Evolutionary conservation across 2,329 filamentous ascomycete genomes (phyloP).

Genomic region (Trichophyton simii): DNA sequence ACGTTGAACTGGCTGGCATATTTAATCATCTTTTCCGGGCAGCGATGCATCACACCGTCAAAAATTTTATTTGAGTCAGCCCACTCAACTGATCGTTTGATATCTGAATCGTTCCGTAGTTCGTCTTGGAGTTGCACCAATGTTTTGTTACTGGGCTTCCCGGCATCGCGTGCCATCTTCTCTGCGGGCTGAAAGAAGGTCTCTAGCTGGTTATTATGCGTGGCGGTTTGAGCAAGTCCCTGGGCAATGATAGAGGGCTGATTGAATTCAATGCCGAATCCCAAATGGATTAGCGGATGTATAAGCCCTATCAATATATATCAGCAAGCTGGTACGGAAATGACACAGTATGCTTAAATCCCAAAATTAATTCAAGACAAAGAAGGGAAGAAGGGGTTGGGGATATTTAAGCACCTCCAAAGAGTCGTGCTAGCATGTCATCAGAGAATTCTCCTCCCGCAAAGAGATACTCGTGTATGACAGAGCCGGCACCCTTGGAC

Average conservation of each 20-base stretch:
- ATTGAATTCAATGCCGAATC: conserved; percentile 70
- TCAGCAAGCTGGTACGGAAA: neutral
- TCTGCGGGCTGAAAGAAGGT: conserved; percentile 38
- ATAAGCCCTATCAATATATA: conserved; percentile 44
- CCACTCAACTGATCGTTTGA: conserved; percentile 43
- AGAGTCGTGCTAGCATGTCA: conserved; percentile 57
- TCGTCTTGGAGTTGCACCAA: conserved; percentile 52
- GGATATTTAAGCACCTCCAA: conserved; percentile 38
- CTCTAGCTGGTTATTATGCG: conserved; percentile 48
- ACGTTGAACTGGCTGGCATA: conserved; percentile 50
- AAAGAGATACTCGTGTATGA: conserved; percentile 58
- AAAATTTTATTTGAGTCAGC: conserved; percentile 51
- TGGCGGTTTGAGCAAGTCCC: conserved; percentile 61
- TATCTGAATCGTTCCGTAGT: conserved; percentile 43
- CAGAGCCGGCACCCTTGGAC: conserved; percentile 46
- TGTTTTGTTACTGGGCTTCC: conserved; percentile 20
- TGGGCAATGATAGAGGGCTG: conserved; percentile 73
- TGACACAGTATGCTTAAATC: neutral
- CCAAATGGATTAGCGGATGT: conserved; percentile 73
- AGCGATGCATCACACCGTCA: conserved; percentile 55
- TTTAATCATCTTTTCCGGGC: conserved; percentile 49
- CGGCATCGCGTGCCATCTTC: conserved; percentile 22
- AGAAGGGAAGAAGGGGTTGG: neutral
- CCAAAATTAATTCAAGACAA: too few relatives aligned
- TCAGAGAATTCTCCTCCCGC: conserved; percentile 51